These are phyloP conservation scores for Rhodamnia rubescens DNA, from an alignment of 345 rosid genomes.

Conservation along the genomic window DNA sequence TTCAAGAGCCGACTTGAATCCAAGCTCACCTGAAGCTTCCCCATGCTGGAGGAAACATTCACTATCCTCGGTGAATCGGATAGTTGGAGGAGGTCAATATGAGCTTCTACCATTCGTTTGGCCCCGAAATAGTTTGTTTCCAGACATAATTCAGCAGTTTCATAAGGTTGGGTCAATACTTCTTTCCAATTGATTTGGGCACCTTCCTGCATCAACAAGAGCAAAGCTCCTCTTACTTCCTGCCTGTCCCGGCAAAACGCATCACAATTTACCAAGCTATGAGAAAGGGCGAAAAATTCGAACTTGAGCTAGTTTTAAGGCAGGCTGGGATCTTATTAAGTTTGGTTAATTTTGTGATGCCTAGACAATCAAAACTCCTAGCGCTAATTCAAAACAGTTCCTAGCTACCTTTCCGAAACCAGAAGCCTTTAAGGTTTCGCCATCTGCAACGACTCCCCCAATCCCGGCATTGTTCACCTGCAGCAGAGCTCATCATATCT, in stretches of 20 bases:
- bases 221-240: neutral
- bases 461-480: constrained; percentile 21
- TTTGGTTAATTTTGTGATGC: neutral
- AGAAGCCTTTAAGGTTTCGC: constrained; percentile 4
- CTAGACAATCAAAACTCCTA: neutral
- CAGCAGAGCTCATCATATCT: neutral
- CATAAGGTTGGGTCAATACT: neutral
- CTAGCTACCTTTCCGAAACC: constrained; percentile 1
- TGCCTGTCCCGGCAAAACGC: neutral
- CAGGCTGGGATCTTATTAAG: neutral
- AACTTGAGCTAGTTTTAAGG: neutral
- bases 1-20: neutral
- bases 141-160: neutral
- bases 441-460: neutral
- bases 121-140: neutral
- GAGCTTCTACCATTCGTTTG: neutral
- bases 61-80: constrained; percentile 14
- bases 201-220: neutral
- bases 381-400: neutral
- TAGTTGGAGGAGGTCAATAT: neutral
- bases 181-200: neutral
- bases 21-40: constrained; percentile 20
- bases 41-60: constrained; percentile 27
- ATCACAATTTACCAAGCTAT: neutral
- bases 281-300: neutral